phyloP scores from a whole-genome alignment of 1,284 basidiomycete genomes.

The Hemileccinum hortonii region DNA sequence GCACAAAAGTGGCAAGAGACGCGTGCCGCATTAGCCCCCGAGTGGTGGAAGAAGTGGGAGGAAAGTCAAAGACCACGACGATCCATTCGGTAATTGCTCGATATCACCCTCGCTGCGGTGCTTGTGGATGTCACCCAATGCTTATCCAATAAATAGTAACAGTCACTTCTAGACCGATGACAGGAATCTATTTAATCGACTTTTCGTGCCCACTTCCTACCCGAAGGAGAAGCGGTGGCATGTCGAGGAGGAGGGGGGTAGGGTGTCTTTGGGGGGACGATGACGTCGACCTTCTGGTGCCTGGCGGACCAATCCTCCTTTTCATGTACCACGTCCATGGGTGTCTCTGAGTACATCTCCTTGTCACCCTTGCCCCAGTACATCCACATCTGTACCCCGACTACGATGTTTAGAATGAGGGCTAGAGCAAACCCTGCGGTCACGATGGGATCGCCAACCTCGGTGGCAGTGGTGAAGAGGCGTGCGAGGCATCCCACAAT shows the following conservation, averaged over 20 bases:
- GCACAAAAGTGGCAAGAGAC: conserved; percentile 23
- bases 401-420: conserved; percentile 73
- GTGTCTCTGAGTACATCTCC: conserved; percentile 30
- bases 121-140: conserved; percentile 1
- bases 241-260: conserved; percentile 42
- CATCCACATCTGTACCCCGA: conserved; percentile 79
- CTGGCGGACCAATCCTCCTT: conserved; percentile 32
- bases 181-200: conserved; percentile 47
- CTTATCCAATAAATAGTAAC: conserved; percentile 16
- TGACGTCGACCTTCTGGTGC: conserved; percentile 42
- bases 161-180: conserved; percentile 11
- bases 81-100: conserved; percentile 4
- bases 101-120: neutral
- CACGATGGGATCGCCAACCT: conserved; percentile 79
- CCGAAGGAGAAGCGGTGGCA: conserved; percentile 40
- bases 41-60: conserved; percentile 34
- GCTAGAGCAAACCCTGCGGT: conserved; percentile 80
- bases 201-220: conserved; percentile 70
- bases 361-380: conserved; percentile 71
- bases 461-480: conserved; percentile 85
- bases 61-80: conserved; percentile 18
- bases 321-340: conserved; percentile 21
- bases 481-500: conserved; percentile 84
- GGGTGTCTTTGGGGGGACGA: conserved; percentile 40
- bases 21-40: conserved; percentile 23